phyloP scores from a whole-genome alignment of 176 grass and related monocot species.

The Oryza glumipatula region DNA sequence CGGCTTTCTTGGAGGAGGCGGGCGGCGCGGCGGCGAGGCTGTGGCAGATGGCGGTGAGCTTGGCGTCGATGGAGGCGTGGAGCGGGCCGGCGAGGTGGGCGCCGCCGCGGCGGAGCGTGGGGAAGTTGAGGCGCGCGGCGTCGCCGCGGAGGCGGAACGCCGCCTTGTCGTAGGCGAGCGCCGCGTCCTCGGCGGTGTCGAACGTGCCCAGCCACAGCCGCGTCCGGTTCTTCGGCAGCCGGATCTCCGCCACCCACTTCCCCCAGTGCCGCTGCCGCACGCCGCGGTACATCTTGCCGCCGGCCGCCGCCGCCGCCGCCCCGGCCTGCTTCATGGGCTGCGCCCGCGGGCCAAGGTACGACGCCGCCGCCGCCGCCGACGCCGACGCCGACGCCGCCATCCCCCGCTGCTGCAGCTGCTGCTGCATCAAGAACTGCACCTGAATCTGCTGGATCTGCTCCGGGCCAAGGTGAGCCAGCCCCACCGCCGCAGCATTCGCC shows the following conservation, averaged over 20 bases:
- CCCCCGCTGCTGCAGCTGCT: slow-evolving; percentile 41
- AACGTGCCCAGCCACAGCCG: slow-evolving; percentile 98
- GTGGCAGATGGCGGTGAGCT: slow-evolving; percentile 85
- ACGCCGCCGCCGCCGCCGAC: slow-evolving; percentile 1
- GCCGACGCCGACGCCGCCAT: neutral
- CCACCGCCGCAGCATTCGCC: slow-evolving; percentile 22
- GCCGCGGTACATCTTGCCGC: slow-evolving; percentile 77
- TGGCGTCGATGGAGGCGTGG: slow-evolving; percentile 74
- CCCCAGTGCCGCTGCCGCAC: slow-evolving; percentile 99
- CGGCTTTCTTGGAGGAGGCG: neutral
- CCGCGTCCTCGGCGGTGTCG: slow-evolving; percentile 91
- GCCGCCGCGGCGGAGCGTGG: slow-evolving; percentile 64
- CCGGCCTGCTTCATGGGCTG: slow-evolving; percentile 84
- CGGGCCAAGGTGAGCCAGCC: slow-evolving; percentile 56
- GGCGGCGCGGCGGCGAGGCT: slow-evolving; percentile 37
- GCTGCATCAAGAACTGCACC: slow-evolving; percentile 65
- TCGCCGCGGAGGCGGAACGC: slow-evolving; percentile 90
- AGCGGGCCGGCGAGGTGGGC: slow-evolving; percentile 70
- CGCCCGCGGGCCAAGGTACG: slow-evolving; percentile 60
- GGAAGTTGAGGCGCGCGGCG: slow-evolving; percentile 91
- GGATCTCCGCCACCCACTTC: slow-evolving; percentile 99
- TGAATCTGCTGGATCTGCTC: slow-evolving; percentile 79
- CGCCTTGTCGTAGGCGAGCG: slow-evolving; percentile 95
- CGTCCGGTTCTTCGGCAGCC: slow-evolving; percentile 87
- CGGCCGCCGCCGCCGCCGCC: slow-evolving; percentile 3